These are phyloP conservation scores for Lachancea lanzarotensis DNA, from an alignment of 805 yeast genomes.

Conservation along the genomic window DNA sequence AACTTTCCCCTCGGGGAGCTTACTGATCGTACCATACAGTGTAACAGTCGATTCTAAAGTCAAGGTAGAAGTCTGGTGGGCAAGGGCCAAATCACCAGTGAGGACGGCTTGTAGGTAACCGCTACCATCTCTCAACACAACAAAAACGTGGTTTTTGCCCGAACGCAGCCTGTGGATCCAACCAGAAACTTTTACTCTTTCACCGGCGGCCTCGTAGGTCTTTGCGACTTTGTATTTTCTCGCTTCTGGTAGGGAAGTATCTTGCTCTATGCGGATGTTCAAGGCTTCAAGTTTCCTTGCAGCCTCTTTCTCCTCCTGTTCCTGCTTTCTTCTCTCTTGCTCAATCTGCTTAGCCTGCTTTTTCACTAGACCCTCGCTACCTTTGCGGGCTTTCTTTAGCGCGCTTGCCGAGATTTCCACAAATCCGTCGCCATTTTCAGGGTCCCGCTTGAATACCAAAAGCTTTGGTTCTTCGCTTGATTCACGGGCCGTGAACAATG, in stretches of 20 bases:
- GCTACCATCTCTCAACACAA: constrained; percentile 92
- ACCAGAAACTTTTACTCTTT: constrained; percentile 76
- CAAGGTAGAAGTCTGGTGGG: constrained; percentile 74
- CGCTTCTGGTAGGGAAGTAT: constrained; percentile 65
- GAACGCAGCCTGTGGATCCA: constrained; percentile 94
- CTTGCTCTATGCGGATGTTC: constrained; percentile 68
- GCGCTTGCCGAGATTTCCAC: constrained; percentile 84
- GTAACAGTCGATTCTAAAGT: constrained; percentile 83
- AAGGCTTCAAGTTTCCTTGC: constrained; percentile 72
- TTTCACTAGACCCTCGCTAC: constrained; percentile 85
- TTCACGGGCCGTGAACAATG: constrained; percentile 44
- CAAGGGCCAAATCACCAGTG: constrained; percentile 86
- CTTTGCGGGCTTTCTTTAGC: constrained; percentile 92
- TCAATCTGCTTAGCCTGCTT: constrained; percentile 46
- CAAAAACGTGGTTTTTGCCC: constrained; percentile 86
- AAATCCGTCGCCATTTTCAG: constrained; percentile 42
- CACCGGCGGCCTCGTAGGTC: constrained; percentile 49
- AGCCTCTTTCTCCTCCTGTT: constrained; percentile 62
- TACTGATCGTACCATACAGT: constrained; percentile 71
- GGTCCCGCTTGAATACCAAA: constrained; percentile 50
- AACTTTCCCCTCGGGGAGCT: constrained; percentile 89
- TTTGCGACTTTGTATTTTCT: constrained; percentile 56
- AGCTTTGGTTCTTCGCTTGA: constrained; percentile 42
- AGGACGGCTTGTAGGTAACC: constrained; percentile 86
- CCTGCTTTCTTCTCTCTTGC: constrained; percentile 45